Conservation (phyloP, 2,329 filamentous ascomycete genomes). For the Cladophialophora exuberans region DNA sequence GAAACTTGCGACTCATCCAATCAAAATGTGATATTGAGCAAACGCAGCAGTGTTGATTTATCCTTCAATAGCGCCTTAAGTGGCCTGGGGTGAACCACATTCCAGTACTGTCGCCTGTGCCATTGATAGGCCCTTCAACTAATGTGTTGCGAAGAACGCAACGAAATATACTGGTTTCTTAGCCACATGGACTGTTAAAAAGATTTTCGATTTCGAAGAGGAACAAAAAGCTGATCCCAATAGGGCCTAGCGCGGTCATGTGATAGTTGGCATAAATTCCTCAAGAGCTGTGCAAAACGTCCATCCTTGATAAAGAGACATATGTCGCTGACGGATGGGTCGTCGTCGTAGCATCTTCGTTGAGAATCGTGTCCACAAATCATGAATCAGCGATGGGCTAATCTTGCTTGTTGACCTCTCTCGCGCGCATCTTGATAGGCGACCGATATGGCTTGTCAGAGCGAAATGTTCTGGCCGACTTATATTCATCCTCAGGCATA, state of each 20-base stretch:
- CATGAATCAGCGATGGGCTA: constrained; percentile 13
- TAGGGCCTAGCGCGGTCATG: not conserved
- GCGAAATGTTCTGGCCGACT: constrained; percentile 6
- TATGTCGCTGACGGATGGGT: constrained; percentile 3
- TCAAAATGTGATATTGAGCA: too few relatives aligned
- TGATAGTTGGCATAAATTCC: not conserved
- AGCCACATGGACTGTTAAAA: too few relatives aligned
- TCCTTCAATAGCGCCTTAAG: too few relatives aligned
- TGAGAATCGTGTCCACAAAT: constrained; percentile 11
- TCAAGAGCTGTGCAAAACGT: not conserved
- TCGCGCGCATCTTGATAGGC: constrained; percentile 14
- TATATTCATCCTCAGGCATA: constrained; percentile 12
- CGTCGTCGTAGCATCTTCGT: constrained; percentile 12
- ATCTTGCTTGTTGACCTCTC: constrained; percentile 14
- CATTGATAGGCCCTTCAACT: too few relatives aligned
- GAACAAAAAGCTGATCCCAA: not conserved
- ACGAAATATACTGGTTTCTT: too few relatives aligned
- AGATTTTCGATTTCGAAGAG: too few relatives aligned
- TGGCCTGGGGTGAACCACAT: too few relatives aligned
- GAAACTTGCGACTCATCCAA: too few relatives aligned
- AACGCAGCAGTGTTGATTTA: too few relatives aligned
- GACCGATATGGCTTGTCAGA: constrained; percentile 12
- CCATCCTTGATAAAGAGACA: not conserved
- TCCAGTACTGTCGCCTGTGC: too few relatives aligned
- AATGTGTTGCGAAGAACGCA: too few relatives aligned